phyloP scores from a whole-genome alignment of 169 alveolate genomes.

The Fabrea salina region DNA sequence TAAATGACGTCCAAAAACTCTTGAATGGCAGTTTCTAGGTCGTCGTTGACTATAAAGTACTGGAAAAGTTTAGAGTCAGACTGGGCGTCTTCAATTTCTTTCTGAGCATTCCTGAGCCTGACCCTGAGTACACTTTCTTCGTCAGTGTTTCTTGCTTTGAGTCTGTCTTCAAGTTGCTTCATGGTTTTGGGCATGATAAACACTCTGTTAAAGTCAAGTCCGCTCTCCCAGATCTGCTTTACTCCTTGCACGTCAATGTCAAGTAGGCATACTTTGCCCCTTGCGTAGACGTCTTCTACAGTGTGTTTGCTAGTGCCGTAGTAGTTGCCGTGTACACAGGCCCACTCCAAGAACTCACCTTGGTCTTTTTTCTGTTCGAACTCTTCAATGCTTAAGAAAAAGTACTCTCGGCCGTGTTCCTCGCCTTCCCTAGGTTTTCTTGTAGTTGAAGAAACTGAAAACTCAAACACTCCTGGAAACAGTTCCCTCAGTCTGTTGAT shows the following conservation, averaged over 20 bases:
- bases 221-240: slow-evolving; percentile 39
- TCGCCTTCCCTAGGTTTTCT: slow-evolving; percentile 73
- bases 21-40: background rate
- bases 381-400: slow-evolving; percentile 63
- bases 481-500: slow-evolving; percentile 44
- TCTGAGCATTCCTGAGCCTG: background rate
- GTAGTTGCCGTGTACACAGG: slow-evolving; percentile 54
- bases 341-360: slow-evolving; percentile 59
- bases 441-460: slow-evolving; percentile 72
- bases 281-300: slow-evolving; percentile 40
- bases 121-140: slow-evolving; percentile 29
- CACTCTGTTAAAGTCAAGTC: slow-evolving; percentile 40
- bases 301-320: slow-evolving; percentile 67
- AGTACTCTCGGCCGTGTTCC: slow-evolving; percentile 70
- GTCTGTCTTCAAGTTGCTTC: slow-evolving; percentile 53
- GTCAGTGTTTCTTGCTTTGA: slow-evolving; percentile 62
- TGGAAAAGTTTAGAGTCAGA: background rate
- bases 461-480: slow-evolving; percentile 63
- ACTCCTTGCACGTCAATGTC: slow-evolving; percentile 77
- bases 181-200: slow-evolving; percentile 54
- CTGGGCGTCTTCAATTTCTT: slow-evolving; percentile 18
- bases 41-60: background rate
- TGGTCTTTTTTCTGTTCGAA: slow-evolving; percentile 41
- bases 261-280: slow-evolving; percentile 57
- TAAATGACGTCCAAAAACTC: slow-evolving; percentile 13